A percentile compares a stretch with the other conserved stretches of the same genome.
Conservation (phyloP, 2,329 filamentous ascomycete genomes). For the Hypoxylon sp. region DNA sequence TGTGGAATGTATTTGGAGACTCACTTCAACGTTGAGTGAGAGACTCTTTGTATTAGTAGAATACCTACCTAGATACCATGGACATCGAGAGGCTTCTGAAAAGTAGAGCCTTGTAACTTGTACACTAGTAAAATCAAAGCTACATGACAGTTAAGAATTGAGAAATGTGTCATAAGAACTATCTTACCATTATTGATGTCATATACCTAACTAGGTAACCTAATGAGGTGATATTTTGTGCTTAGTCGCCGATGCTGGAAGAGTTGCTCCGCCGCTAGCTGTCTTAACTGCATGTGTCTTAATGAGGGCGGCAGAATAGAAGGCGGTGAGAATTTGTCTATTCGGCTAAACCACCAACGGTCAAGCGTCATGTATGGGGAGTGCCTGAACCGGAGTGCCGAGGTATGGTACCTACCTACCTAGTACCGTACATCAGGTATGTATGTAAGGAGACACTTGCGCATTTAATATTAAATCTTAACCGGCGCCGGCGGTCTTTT, state of each 20-base stretch:
- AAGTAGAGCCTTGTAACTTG: slow-evolving; percentile 19
- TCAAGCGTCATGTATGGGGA: slow-evolving; percentile 5
- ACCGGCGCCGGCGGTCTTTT: slow-evolving; percentile 28
- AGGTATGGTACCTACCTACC: slow-evolving; percentile 30
- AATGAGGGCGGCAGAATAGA: slow-evolving; percentile 2
- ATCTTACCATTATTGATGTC: neutral
- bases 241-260: neutral
- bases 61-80: slow-evolving; percentile 19
- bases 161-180: slow-evolving; percentile 22
- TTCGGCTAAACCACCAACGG: slow-evolving; percentile 29
- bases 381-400: slow-evolving; percentile 46
- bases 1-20: slow-evolving; percentile 16
- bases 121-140: slow-evolving; percentile 24
- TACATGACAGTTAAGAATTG: slow-evolving; percentile 24
- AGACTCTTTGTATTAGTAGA: slow-evolving; percentile 20
- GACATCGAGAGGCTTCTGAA: slow-evolving; percentile 8
- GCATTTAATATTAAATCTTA: slow-evolving; percentile 23
- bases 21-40: slow-evolving; percentile 19
- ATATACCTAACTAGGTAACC: neutral
- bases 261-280: neutral
- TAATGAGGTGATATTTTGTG: neutral
- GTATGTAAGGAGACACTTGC: neutral
- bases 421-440: slow-evolving; percentile 6
- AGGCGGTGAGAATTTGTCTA: slow-evolving; percentile 25
- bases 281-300: neutral